Conservation (phyloP, 305 asterid species). For the Fraxinus angustifolia region DNA sequence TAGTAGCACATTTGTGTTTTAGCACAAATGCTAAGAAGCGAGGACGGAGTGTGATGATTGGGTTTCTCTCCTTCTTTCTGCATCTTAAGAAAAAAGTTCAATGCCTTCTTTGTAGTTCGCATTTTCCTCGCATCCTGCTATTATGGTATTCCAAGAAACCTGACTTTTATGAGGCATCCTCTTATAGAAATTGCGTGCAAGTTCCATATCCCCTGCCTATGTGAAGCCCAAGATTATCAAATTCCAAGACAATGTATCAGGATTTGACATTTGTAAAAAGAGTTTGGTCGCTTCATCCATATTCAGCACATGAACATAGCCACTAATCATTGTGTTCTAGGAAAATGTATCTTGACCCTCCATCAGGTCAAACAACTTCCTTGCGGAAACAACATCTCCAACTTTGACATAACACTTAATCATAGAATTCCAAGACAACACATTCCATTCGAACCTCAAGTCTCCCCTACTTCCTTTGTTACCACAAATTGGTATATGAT, state of each 20-base stretch:
- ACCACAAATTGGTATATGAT: slow-evolving; percentile 41
- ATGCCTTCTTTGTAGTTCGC: slow-evolving; percentile 52
- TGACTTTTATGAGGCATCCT: slow-evolving; percentile 59
- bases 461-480: slow-evolving; percentile 19
- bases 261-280: slow-evolving; percentile 53
- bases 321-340: slow-evolving; percentile 79
- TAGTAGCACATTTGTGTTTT: slow-evolving; percentile 50
- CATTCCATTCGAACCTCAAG: slow-evolving; percentile 44
- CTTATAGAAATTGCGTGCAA: slow-evolving; percentile 50
- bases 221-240: slow-evolving; percentile 41
- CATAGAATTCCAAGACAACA: slow-evolving; percentile 83
- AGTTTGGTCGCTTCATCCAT: slow-evolving; percentile 61
- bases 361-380: slow-evolving; percentile 68
- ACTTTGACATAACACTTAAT: slow-evolving; percentile 73
- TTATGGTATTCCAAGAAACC: slow-evolving; percentile 75
- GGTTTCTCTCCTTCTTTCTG: slow-evolving; percentile 62
- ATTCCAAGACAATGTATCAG: slow-evolving; percentile 74
- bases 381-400: slow-evolving; percentile 55
- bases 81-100: slow-evolving; percentile 50
- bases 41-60: slow-evolving; percentile 69
- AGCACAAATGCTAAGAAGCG: slow-evolving; percentile 72
- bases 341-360: slow-evolving; percentile 49
- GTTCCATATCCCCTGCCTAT: slow-evolving; percentile 36
- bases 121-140: slow-evolving; percentile 69
- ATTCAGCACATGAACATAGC: slow-evolving; percentile 52